phyloP scores from a whole-genome alignment of 192 early-diverging fungal genomes.

The Coemansia sp. region DNA sequence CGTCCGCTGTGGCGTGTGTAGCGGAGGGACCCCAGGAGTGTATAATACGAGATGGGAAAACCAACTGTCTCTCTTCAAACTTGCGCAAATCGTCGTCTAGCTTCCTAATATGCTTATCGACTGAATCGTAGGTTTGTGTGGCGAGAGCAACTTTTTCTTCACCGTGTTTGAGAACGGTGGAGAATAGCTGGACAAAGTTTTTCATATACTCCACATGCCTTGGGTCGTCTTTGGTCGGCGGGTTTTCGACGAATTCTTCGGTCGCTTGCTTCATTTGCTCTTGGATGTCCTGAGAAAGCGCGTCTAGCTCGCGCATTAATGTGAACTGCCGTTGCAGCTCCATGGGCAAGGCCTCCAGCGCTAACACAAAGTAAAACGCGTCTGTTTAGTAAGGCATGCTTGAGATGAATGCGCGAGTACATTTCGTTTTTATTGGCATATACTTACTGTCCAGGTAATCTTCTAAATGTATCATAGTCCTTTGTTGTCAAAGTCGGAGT shows the following conservation, averaged over 20 bases:
- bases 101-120: slow-evolving; percentile 86
- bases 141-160: slow-evolving; percentile 95
- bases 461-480: slow-evolving; percentile 66
- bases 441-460: slow-evolving; percentile 87
- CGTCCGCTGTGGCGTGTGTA: neutral
- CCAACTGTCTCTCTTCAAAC: slow-evolving; percentile 91
- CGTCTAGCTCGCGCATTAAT: slow-evolving; percentile 92
- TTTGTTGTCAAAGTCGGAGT: neutral
- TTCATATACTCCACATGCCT: slow-evolving; percentile 56
- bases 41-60: slow-evolving; percentile 48
- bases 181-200: slow-evolving; percentile 59
- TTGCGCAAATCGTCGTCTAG: slow-evolving; percentile 90
- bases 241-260: slow-evolving; percentile 69
- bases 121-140: slow-evolving; percentile 90
- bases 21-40: slow-evolving; percentile 38
- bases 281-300: slow-evolving; percentile 70
- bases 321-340: slow-evolving; percentile 88
- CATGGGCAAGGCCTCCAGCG: slow-evolving; percentile 74
- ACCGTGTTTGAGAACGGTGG: slow-evolving; percentile 79
- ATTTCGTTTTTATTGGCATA: neutral
- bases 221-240: slow-evolving; percentile 52
- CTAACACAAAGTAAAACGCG: slow-evolving; percentile 33
- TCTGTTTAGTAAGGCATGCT: neutral
- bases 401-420: neutral
- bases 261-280: slow-evolving; percentile 68